Evolutionary conservation across 306 rosid species (phyloP).

Genomic region (Vachellia collinsii): DNA sequence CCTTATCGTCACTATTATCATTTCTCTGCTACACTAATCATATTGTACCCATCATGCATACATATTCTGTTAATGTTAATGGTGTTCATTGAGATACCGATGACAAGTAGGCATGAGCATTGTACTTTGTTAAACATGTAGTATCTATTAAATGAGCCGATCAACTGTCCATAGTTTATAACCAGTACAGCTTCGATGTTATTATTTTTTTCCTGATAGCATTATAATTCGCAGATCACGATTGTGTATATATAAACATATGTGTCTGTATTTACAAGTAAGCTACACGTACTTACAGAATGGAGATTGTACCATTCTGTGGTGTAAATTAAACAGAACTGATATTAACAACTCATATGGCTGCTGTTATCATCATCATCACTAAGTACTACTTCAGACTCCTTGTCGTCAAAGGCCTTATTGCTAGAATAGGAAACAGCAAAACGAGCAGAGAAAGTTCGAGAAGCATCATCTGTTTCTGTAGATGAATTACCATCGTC

Average conservation of each 20-base stretch:
- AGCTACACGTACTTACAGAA: not conserved
- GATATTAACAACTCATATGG: constrained; percentile 3
- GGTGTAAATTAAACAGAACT: not conserved
- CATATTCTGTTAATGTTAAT: not conserved
- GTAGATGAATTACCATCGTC: constrained; percentile 51
- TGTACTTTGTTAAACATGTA: not conserved
- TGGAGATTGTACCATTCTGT: not conserved
- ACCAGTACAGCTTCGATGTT: not conserved
- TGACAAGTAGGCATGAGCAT: too few species aligned
- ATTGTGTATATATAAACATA: not conserved
- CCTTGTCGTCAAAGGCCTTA: too few species aligned
- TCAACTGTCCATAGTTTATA: not conserved
- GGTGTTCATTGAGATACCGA: not conserved
- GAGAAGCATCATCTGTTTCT: constrained; percentile 53
- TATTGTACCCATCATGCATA: too few species aligned
- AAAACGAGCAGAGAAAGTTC: constrained; percentile 74
- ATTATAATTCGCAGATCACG: not conserved
- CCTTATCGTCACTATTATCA: too few species aligned
- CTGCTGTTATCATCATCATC: constrained; percentile 2
- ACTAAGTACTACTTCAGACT: too few species aligned
- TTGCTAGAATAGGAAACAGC: constrained; percentile 39
- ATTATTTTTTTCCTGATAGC: not conserved
- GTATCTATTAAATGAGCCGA: not conserved
- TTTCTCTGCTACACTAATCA: too few species aligned
- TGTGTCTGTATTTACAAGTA: not conserved